Base-by-base conservation (phyloP, 805 yeast genomes). In the Hanseniaspora pseudoguilliermondii region DNA sequence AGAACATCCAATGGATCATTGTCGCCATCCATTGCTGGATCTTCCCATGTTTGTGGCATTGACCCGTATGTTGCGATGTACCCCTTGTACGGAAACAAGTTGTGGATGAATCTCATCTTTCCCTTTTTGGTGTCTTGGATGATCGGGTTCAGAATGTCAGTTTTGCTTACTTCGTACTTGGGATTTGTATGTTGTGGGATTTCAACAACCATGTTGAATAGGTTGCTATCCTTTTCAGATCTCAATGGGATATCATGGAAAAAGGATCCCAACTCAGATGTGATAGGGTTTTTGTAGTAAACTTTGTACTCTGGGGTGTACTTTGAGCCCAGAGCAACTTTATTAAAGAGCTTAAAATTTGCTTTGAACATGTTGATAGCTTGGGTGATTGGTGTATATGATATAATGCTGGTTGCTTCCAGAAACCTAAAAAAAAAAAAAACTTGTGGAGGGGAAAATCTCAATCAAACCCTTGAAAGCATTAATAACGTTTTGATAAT, bases 161-260 rank as follows among this genome's bases (percentile, higher is more conserved):
- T 95, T 75, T 89, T 90, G 71, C 85, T 80, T 72, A 90, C 89
- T 73, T 93, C 98, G 71, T 90, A 78, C 77, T 93, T 93, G 62
- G 97, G 97, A 70, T 93, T 93, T 67, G 95, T 80, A 97, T 97
- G 91, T 73, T 97, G 85, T 69, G 98, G 98, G 62, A 93, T 89
- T 75, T 93, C 98, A 60, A 93, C 97, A 65, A 93, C 78, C 86
- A 87, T 84, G 18, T 55, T 55, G 29, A 50, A 46, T 18, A 55
- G n/a, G 16, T 40, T 46, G 3, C 21, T 34, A 65, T 6, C 48
- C 7, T 20, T 27, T 10, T 25, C 39, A 23, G 29, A 42, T 52
- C 65, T 69, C 15, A 80, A 62, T 1, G 83, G 82, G 2, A 79
- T 66, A 61, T 80, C 85, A 61, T 80, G 85, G 64, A 80, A 77